These are phyloP conservation scores for Hypocrella siamensis DNA, from an alignment of 2,329 filamentous ascomycete genomes.

Conservation along the genomic window DNA sequence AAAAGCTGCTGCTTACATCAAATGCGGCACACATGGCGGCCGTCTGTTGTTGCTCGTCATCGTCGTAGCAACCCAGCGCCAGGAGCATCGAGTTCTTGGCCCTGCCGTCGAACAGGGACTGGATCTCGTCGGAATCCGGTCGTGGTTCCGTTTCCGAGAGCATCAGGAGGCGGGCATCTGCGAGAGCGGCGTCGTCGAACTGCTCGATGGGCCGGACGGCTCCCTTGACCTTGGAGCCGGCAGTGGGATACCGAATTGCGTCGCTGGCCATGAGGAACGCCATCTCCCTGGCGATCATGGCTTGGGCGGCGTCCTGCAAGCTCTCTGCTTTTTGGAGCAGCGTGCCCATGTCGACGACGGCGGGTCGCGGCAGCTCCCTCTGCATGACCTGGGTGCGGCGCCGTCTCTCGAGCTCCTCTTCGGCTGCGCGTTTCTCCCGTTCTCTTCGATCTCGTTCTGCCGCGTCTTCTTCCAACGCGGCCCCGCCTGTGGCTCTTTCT, in stretches of 20 bases:
- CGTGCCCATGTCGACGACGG: slow-evolving; percentile 51
- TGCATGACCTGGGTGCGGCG: slow-evolving; percentile 88
- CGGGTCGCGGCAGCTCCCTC: slow-evolving; percentile 62
- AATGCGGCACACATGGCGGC: slow-evolving; percentile 54
- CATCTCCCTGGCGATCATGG: slow-evolving; percentile 60
- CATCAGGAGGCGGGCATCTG: slow-evolving; percentile 63
- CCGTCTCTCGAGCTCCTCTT: slow-evolving; percentile 62
- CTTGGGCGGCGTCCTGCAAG: slow-evolving; percentile 47
- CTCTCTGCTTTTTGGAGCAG: slow-evolving; percentile 48
- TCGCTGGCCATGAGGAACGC: slow-evolving; percentile 72
- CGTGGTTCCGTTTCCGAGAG: slow-evolving; percentile 47
- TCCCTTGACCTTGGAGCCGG: slow-evolving; percentile 49
- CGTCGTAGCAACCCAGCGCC: slow-evolving; percentile 66
- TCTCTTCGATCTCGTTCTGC: slow-evolving; percentile 71
- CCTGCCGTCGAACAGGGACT: slow-evolving; percentile 35
- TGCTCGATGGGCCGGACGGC: slow-evolving; percentile 40
- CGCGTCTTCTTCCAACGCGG: slow-evolving; percentile 39
- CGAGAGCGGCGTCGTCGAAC: slow-evolving; percentile 57
- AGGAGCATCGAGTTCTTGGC: slow-evolving; percentile 48
- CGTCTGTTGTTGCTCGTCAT: slow-evolving; percentile 55
- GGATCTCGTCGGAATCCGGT: slow-evolving; percentile 33
- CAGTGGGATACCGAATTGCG: slow-evolving; percentile 57
- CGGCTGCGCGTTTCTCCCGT: slow-evolving; percentile 54
- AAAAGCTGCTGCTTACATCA: slow-evolving; percentile 36
- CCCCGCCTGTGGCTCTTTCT: slow-evolving; percentile 32